Percentiles rank a stretch among this genome's conserved stretches.
phyloP scores from a whole-genome alignment of 1,139 yeast genomes.

The Kazachstania sp. region DNA sequence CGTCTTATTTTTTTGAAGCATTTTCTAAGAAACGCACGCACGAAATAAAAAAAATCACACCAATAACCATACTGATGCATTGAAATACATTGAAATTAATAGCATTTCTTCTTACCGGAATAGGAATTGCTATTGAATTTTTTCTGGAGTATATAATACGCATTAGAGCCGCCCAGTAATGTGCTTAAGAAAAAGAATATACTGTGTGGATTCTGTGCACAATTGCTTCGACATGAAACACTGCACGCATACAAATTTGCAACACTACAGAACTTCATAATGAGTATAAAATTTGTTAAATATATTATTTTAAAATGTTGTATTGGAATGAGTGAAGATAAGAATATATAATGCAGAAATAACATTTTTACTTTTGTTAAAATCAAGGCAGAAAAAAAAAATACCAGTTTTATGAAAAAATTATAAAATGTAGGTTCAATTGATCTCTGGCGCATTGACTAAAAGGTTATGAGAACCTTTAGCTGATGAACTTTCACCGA shows the following conservation, averaged over 20 bases:
- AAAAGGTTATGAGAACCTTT: slow-evolving; percentile 30
- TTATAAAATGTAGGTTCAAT: background rate
- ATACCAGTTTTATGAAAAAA: no score
- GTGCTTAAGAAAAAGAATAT: no score
- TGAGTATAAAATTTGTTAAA: background rate
- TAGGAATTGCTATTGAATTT: no score
- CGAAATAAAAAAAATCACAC: no score
- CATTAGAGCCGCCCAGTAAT: no score
- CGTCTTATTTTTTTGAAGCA: no score
- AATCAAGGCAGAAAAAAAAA: background rate
- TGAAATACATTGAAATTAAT: no score
- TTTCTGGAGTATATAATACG: no score
- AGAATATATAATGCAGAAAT: background rate
- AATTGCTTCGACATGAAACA: background rate
- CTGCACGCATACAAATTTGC: background rate
- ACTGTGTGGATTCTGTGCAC: background rate
- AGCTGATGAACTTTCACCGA: slow-evolving; percentile 45
- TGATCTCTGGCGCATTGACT: slow-evolving; percentile 28
- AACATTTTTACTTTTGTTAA: background rate
- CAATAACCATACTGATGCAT: no score
- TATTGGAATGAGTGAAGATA: background rate
- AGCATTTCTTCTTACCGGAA: no score
- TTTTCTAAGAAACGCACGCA: no score
- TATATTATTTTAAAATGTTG: background rate
- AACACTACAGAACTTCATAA: background rate